Conservation (phyloP, 2,329 filamentous ascomycete genomes). For the Bretziella fagacearum region DNA sequence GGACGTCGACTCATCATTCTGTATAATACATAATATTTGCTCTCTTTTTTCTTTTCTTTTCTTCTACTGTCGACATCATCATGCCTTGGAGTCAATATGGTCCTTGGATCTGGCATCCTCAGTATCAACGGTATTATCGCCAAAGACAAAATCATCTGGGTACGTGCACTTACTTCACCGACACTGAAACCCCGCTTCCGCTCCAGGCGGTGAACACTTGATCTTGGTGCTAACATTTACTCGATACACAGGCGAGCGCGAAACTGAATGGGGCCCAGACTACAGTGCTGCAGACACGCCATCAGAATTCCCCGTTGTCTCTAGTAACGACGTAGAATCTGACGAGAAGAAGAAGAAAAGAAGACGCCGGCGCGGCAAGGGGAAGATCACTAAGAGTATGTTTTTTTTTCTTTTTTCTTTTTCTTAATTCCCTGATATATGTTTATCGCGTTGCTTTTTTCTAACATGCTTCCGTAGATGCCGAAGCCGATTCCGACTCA, state of each 20-base stretch:
- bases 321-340: background rate
- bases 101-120: conserved; percentile 20
- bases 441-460: too few species aligned
- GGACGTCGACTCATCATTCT: background rate
- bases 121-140: conserved; percentile 20
- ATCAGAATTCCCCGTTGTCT: background rate
- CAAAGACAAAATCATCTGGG: conserved; percentile 19
- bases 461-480: too few species aligned
- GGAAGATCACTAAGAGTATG: conserved; percentile 3
- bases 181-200: background rate
- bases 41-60: background rate
- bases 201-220: background rate
- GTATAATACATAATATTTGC: background rate
- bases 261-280: conserved; percentile 10
- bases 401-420: background rate
- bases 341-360: conserved; percentile 3
- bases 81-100: conserved; percentile 14
- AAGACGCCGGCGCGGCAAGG: conserved; percentile 8
- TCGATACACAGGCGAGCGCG: conserved; percentile 1
- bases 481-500: conserved; percentile 3
- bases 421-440: too few species aligned
- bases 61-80: background rate
- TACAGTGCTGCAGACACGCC: background rate
- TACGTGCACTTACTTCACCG: conserved; percentile 17
- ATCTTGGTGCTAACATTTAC: background rate